Percentiles rank a stretch among this genome's conserved stretches.
Conservation (phyloP, 495 filamentous ascomycete genomes). For the Bathelium albidoporum region DNA sequence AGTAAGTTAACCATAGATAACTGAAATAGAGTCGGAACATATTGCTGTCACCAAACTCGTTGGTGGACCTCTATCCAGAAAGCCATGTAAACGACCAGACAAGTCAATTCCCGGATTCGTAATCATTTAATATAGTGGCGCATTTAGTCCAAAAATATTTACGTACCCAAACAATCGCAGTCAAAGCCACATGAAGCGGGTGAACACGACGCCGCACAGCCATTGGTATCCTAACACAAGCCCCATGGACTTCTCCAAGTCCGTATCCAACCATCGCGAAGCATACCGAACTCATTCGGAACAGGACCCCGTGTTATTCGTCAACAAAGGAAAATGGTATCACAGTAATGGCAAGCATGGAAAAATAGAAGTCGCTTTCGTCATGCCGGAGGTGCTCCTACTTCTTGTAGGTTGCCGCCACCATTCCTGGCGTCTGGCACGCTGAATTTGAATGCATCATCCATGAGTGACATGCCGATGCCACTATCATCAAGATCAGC, state of each 20-base stretch:
- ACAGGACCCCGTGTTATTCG: no score
- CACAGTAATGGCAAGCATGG: not conserved
- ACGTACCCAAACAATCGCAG: not conserved
- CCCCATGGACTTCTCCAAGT: not conserved
- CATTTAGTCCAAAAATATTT: not conserved
- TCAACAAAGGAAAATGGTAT: slow-evolving; percentile 1
- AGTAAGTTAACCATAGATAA: no score
- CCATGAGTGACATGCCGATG: slow-evolving; percentile 54
- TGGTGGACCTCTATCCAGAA: no score
- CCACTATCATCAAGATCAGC: slow-evolving; percentile 55
- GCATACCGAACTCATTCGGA: not conserved
- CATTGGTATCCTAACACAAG: not conserved
- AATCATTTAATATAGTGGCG: not conserved
- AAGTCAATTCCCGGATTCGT: not conserved
- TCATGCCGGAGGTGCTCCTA: not conserved
- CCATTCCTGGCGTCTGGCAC: not conserved
- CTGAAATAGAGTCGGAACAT: no score
- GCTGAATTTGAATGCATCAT: slow-evolving; percentile 47
- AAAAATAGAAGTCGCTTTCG: not conserved
- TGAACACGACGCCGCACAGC: not conserved
- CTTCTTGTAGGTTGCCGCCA: not conserved
- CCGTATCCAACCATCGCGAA: not conserved
- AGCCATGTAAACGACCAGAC: not conserved
- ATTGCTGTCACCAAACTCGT: no score
- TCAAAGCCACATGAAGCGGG: not conserved